These are phyloP conservation scores for Globisporangium spiculum DNA, from an alignment of 352 stramenopile species.

Conservation along the genomic window DNA sequence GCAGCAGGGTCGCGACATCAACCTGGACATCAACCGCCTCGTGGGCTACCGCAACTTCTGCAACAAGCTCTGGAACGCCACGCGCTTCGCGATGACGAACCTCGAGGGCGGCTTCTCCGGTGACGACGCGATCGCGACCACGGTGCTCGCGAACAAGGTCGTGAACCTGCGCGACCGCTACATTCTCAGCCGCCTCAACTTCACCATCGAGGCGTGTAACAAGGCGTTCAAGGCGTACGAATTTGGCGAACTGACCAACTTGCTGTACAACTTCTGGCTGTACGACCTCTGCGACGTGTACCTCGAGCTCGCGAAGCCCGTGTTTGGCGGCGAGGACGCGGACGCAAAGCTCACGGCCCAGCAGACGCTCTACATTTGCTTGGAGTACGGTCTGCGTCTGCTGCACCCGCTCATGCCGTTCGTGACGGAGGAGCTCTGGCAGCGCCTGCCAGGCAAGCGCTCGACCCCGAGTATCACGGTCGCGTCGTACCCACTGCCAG, in stretches of 20 bases:
- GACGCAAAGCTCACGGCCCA: constrained; percentile 76
- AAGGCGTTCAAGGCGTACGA: constrained; percentile 91
- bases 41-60: constrained; percentile 99
- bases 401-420: constrained; percentile 99
- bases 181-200: constrained; percentile 83
- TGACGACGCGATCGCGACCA: constrained; percentile 52
- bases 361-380: constrained; percentile 82
- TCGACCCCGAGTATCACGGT: constrained; percentile 74
- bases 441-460: constrained; percentile 76
- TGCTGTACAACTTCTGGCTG: constrained; percentile 97
- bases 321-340: constrained; percentile 84
- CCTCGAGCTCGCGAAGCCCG: constrained; percentile 99
- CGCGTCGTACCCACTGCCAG: constrained; percentile 69
- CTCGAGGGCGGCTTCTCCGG: constrained; percentile 78
- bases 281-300: constrained; percentile 99
- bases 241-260: constrained; percentile 95
- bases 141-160: constrained; percentile 61
- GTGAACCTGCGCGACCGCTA: constrained; percentile 71
- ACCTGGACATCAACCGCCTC: constrained; percentile 99
- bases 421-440: constrained; percentile 95
- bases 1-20: constrained; percentile 96
- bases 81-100: constrained; percentile 97
- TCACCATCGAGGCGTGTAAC: constrained; percentile 72
- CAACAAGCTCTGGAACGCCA: constrained; percentile 99
- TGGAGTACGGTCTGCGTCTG: constrained; percentile 86